Conservation (phyloP, 495 filamentous ascomycete genomes). For the Aspergillus baeticus region DNA sequence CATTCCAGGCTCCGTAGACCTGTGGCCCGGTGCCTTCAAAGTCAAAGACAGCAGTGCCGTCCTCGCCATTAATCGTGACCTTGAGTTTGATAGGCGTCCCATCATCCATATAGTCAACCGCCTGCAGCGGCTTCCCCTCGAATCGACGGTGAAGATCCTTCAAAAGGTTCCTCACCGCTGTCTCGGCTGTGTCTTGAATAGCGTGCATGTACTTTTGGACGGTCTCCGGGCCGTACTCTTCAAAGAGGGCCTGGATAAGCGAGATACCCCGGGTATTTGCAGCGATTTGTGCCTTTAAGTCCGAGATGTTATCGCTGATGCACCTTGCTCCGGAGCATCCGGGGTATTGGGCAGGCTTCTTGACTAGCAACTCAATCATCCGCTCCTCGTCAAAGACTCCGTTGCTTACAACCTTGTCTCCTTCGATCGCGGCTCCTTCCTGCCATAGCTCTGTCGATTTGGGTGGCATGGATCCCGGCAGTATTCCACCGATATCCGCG, state of each 20-base stretch:
- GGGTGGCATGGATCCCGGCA: conserved; percentile 95
- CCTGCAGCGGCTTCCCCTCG: conserved; percentile 74
- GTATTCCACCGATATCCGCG: conserved; percentile 94
- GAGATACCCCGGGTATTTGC: conserved; percentile 96
- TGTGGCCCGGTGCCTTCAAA: conserved; percentile 84
- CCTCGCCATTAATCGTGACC: conserved; percentile 77
- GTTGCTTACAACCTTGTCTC: conserved; percentile 89
- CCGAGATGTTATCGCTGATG: conserved; percentile 90
- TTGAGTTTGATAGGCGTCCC: conserved; percentile 85
- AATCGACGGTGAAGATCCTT: conserved; percentile 59
- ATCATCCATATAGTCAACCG: conserved; percentile 95
- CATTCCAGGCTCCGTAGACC: conserved; percentile 94
- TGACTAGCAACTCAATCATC: conserved; percentile 77
- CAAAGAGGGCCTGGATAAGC: conserved; percentile 79
- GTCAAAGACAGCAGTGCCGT: conserved; percentile 90
- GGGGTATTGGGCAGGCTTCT: conserved; percentile 79
- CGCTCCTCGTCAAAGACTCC: conserved; percentile 87
- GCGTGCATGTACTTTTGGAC: conserved; percentile 95
- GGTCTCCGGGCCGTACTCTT: conserved; percentile 85
- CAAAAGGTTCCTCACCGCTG: conserved; percentile 80
- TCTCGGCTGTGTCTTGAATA: conserved; percentile 91
- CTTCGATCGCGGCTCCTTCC: conserved; percentile 91
- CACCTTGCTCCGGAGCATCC: conserved; percentile 90
- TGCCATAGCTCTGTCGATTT: conserved; percentile 91
- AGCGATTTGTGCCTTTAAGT: conserved; percentile 93